These are phyloP conservation scores for Pseudopediastrum boryanum DNA, from an alignment of 139 green algal genomes.

Conservation along the genomic window DNA sequence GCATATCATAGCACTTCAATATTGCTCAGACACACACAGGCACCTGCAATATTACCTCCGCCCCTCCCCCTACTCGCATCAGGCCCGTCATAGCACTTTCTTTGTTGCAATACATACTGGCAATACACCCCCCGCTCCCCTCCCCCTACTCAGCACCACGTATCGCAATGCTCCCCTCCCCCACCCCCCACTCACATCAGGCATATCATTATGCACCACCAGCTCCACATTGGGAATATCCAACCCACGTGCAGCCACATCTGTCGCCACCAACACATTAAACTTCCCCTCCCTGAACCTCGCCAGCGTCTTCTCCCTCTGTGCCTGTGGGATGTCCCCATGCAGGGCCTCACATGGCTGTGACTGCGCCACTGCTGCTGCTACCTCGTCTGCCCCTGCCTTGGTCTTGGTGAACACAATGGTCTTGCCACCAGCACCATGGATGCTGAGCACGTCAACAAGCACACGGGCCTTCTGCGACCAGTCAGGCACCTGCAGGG, in stretches of 20 bases:
- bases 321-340: slow-evolving; percentile 91
- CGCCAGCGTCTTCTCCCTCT: slow-evolving; percentile 78
- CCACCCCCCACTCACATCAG: slow-evolving; percentile 45
- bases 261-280: slow-evolving; percentile 91
- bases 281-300: slow-evolving; percentile 88
- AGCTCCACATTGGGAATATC: slow-evolving; percentile 95
- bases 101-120: no score
- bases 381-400: slow-evolving; percentile 85
- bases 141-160: no score
- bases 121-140: no score
- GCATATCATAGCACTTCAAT: no score
- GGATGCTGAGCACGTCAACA: slow-evolving; percentile 86
- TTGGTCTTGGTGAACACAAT: slow-evolving; percentile 99
- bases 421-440: slow-evolving; percentile 80
- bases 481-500: slow-evolving; percentile 43
- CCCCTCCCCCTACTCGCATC: no score
- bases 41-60: no score
- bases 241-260: slow-evolving; percentile 96
- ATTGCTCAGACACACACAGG: no score
- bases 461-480: slow-evolving; percentile 71
- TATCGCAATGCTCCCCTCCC: no score
- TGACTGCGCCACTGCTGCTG: slow-evolving; percentile 64
- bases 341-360: slow-evolving; percentile 77
- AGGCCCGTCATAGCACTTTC: no score
- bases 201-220: slow-evolving; percentile 88